Base-by-base conservation (phyloP, 192 early-diverging fungal species). In the Paraglomus brasilianum region DNA sequence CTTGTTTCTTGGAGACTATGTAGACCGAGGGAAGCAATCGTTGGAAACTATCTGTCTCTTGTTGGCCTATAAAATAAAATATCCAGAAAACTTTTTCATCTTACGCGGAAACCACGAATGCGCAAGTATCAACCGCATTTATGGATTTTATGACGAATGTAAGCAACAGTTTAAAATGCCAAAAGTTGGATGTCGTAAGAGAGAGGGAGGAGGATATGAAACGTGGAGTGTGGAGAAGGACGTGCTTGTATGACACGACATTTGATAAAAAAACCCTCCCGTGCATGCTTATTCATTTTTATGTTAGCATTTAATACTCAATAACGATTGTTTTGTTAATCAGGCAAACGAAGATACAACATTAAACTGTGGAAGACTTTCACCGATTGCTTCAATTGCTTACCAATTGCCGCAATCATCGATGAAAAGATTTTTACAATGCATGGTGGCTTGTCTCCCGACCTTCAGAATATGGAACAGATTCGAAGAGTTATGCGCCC, bases 331-430 rank as follows among this genome's bases (percentile, higher is more conserved):
- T 71, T 10, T 43, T 39, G 46, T 52, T 30, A 47, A 8, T 14
- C 67, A 93, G 91, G 92, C 79, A 97, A 97, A 77, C 82, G 96
- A 75, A 81, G 96, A 65, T 97, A 97, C 82, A 97, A 98, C 82
- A 96, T 97, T 83, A 95, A 95, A 79, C 82, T 98, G 58, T 98
- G 96, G 96, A 98, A 98, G 78, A 96, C 92, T n/a, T 98, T 98
- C 73, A 98, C 94, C 19, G 95, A 98, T 80, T 98, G 95, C 76
- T 98, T 98, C 84, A 98, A 98, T 80, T 98, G 95, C 72, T 83
- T 98, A 52, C 95, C 95, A 15, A 95, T 98, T 74, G 93, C 95
- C 8, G 95, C 95, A 36, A 92, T 98, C 53, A 93, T 98, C 72
- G 95, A 97, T 79, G 96, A 97, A 81, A 97, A 97, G 77, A 98